Evolutionary conservation across 1,284 basidiomycete species (phyloP).

Genomic region (Hymenochaete sp.): DNA sequence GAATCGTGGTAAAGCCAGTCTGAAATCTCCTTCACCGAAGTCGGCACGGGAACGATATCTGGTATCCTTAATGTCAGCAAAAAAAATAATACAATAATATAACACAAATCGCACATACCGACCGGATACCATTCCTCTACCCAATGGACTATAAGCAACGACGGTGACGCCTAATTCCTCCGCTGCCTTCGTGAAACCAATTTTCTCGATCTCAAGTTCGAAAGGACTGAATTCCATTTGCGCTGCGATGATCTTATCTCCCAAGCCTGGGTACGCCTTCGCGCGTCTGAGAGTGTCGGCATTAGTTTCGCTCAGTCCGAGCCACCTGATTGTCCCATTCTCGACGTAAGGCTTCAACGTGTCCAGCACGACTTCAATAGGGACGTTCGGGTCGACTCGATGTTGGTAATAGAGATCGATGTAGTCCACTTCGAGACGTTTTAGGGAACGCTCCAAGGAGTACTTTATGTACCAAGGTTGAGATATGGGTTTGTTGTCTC

Average conservation of each 20-base stretch:
- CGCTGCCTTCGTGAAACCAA: constrained; percentile 24
- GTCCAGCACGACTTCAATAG: constrained; percentile 29
- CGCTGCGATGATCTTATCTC: constrained; percentile 22
- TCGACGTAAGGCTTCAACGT: constrained; percentile 26
- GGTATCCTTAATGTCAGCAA: background rate
- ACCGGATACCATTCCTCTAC: constrained; percentile 33
- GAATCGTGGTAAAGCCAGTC: constrained; percentile 26
- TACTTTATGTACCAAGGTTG: constrained; percentile 21
- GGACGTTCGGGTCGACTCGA: constrained; percentile 25
- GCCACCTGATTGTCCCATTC: constrained; percentile 28
- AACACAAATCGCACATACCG: constrained; percentile 18
- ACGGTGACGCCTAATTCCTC: constrained; percentile 31
- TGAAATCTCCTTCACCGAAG: constrained; percentile 29
- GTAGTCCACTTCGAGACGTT: constrained; percentile 21
- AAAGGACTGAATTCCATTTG: constrained; percentile 32
- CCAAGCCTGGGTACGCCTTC: constrained; percentile 17
- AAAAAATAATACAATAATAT: background rate
- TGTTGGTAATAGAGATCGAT: constrained; percentile 29
- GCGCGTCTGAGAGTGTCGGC: constrained; percentile 32
- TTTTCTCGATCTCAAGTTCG: constrained; percentile 25
- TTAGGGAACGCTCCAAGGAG: constrained; percentile 21
- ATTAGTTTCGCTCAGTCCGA: constrained; percentile 31
- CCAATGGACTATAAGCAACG: constrained; percentile 33
- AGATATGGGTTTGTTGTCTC: constrained; percentile 18
- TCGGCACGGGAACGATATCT: constrained; percentile 26